Conservation (phyloP, 1,284 basidiomycete species). For the Tremellales sp. region DNA sequence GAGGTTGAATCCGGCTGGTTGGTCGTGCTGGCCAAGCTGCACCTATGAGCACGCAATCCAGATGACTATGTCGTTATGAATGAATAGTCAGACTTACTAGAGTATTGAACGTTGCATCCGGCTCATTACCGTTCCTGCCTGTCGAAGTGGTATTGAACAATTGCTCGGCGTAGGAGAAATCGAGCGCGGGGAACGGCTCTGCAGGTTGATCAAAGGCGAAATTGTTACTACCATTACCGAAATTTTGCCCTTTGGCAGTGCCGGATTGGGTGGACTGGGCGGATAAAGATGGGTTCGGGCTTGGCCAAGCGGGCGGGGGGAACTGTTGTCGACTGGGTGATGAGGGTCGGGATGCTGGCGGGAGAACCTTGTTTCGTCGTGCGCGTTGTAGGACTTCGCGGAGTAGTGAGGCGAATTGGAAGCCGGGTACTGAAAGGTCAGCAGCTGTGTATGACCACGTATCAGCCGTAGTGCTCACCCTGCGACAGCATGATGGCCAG, state of each 20-base stretch:
- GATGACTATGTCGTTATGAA: too few species aligned
- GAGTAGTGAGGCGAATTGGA: slow-evolving; percentile 35
- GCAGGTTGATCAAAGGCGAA: not conserved
- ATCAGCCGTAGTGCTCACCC: slow-evolving; percentile 13
- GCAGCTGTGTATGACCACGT: not conserved
- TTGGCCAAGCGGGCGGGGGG: too few species aligned
- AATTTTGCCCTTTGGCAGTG: too few species aligned
- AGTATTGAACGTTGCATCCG: too few species aligned
- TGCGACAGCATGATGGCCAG: slow-evolving; percentile 27
- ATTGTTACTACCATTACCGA: too few species aligned
- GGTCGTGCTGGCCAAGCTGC: too few species aligned
- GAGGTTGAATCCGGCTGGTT: not conserved
- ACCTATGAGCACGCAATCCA: too few species aligned
- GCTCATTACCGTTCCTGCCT: not conserved
- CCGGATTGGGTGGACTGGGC: not conserved
- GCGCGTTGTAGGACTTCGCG: slow-evolving; percentile 34
- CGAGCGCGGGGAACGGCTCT: slow-evolving; percentile 12
- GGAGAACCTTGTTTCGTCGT: slow-evolving; percentile 28
- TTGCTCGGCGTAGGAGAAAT: slow-evolving; percentile 40
- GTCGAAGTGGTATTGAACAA: slow-evolving; percentile 19
- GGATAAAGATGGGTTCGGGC: not conserved
- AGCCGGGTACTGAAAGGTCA: slow-evolving; percentile 35
- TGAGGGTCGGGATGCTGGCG: slow-evolving; percentile 24
- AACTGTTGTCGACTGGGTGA: slow-evolving; percentile 13
- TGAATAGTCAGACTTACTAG: too few species aligned